These are phyloP conservation scores for Citrus inodora DNA, from an alignment of 345 rosid genomes.

Conservation along the genomic window DNA sequence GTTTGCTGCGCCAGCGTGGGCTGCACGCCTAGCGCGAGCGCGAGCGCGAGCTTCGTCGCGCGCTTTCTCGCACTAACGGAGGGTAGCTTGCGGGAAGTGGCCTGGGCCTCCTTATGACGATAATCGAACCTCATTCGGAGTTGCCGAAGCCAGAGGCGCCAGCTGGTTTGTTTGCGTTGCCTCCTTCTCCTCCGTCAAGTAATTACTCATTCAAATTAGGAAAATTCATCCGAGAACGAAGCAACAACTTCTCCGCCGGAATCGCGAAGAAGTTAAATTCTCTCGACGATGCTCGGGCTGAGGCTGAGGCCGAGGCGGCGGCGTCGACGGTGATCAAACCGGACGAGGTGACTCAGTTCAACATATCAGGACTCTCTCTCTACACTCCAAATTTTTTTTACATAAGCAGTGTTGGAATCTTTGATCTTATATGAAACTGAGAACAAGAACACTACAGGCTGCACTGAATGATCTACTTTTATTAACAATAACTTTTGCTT, in stretches of 20 bases:
- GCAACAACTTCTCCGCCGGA: conserved; percentile 51
- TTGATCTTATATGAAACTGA: too few relatives aligned
- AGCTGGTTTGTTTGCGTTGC: conserved; percentile 27
- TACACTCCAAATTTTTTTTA: too few relatives aligned
- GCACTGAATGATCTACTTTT: too few relatives aligned
- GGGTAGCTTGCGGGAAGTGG: too few relatives aligned
- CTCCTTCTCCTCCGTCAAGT: background rate
- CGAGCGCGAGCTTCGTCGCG: too few relatives aligned
- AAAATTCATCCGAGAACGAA: conserved; percentile 54
- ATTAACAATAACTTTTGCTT: too few relatives aligned
- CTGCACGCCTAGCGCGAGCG: too few relatives aligned
- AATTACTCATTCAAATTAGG: conserved; percentile 33
- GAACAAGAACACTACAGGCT: too few relatives aligned
- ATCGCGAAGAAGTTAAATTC: conserved; percentile 47
- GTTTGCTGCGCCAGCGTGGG: too few relatives aligned
- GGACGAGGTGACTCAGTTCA: conserved; percentile 54
- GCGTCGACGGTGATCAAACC: background rate
- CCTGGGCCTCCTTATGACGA: background rate
- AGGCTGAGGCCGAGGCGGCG: background rate
- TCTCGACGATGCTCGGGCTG: conserved; percentile 8
- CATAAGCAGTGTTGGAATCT: too few relatives aligned
- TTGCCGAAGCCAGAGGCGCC: conserved; percentile 84
- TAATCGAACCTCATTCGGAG: conserved; percentile 43
- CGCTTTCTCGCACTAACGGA: too few relatives aligned
- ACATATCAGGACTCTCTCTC: conserved; percentile 53